phyloP scores from a whole-genome alignment of 257 asterid species.

The Solanum boliviense region DNA sequence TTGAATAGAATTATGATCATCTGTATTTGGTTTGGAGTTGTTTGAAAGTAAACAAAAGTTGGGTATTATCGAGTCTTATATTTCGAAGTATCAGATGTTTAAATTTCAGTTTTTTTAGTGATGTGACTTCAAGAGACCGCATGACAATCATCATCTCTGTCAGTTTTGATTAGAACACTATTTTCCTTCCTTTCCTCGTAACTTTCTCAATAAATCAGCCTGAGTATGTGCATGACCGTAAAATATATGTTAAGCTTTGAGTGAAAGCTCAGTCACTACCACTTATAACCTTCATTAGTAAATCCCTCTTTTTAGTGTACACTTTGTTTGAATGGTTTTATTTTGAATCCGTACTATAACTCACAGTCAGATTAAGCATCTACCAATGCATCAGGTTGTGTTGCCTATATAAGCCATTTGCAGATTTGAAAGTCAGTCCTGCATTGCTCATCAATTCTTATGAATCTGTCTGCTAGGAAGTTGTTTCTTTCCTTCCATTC shows the following conservation, averaged over 20 bases:
- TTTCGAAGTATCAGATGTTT: neutral
- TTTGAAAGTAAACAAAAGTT: neutral
- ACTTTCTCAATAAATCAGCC: neutral
- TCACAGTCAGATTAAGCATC: neutral
- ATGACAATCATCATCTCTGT: neutral
- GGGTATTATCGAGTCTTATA: neutral
- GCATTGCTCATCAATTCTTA: neutral
- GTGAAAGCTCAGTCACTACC: neutral
- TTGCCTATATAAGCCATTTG: neutral
- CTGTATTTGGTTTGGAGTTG: neutral
- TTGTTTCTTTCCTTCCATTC: neutral
- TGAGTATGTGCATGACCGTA: neutral
- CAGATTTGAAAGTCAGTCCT: neutral
- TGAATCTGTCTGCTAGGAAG: neutral
- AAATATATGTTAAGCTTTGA: neutral
- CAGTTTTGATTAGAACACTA: neutral
- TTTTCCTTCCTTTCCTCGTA: neutral
- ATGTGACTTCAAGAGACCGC: neutral
- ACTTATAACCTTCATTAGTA: neutral
- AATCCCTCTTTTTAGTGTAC: neutral
- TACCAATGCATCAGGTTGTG: neutral
- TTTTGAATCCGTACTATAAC: neutral
- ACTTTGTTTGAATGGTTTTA: neutral
- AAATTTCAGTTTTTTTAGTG: neutral
- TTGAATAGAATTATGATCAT: neutral